A percentile compares a stretch with the other conserved stretches of the same genome.
These are phyloP conservation scores for Malus hybrid DNA, from an alignment of 331 rosid species.

Conservation along the genomic window DNA sequence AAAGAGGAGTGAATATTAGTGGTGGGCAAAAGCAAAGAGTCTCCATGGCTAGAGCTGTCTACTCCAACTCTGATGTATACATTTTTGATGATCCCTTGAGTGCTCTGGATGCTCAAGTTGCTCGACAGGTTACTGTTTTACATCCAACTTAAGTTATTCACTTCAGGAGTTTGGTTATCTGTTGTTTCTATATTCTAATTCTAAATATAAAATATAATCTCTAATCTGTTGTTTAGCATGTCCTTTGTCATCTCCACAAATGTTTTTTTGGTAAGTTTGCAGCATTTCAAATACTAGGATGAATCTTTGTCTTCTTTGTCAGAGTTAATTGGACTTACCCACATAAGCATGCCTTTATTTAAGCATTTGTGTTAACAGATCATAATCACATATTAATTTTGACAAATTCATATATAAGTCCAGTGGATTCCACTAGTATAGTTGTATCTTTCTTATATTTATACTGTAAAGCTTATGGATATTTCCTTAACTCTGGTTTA, in stretches of 20 bases:
- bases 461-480: background rate
- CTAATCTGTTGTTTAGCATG: no score
- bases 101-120: slow-evolving; percentile 35
- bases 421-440: background rate
- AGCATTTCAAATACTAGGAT: background rate
- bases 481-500: background rate
- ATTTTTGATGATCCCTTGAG: slow-evolving; percentile 32
- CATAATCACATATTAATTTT: background rate
- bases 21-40: slow-evolving; percentile 38
- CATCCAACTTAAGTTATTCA: background rate
- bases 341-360: background rate
- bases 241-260: background rate
- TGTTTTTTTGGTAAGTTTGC: background rate
- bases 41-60: slow-evolving; percentile 32
- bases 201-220: background rate
- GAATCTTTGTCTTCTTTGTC: background rate
- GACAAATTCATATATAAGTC: background rate
- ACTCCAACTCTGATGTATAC: slow-evolving; percentile 26
- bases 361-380: background rate
- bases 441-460: background rate
- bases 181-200: background rate
- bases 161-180: background rate
- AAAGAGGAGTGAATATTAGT: slow-evolving; percentile 34
- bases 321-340: background rate
- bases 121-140: slow-evolving; percentile 23